These are phyloP conservation scores for Cutaneotrichosporon mucoides DNA, from an alignment of 1,284 basidiomycete species.

Conservation along the genomic window DNA sequence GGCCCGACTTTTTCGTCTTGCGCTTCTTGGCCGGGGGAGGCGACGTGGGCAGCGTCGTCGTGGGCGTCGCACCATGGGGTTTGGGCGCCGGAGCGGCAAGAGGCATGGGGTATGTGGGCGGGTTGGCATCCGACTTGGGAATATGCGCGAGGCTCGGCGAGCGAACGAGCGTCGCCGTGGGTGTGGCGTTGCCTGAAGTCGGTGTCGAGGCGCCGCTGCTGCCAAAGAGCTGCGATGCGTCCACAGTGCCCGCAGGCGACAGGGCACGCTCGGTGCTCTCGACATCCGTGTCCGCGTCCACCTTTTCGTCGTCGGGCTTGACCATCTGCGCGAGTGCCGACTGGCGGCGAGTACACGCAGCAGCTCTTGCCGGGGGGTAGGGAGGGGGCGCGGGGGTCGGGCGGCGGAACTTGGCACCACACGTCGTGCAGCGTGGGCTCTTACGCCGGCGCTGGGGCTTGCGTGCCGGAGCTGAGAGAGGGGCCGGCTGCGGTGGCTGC, in stretches of 20 bases:
- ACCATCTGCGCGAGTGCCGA: slow-evolving; percentile 8
- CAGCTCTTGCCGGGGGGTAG: slow-evolving; percentile 9
- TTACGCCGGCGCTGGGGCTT: slow-evolving; percentile 2
- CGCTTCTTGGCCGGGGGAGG: slow-evolving; percentile 27
- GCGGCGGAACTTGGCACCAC: slow-evolving; percentile 10
- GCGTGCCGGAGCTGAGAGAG: not conserved
- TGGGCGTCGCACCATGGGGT: slow-evolving; percentile 21
- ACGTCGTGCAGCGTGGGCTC: slow-evolving; percentile 7
- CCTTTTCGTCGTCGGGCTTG: slow-evolving; percentile 1
- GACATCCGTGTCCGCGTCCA: not conserved
- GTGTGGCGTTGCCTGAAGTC: not conserved
- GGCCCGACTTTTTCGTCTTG: slow-evolving; percentile 43
- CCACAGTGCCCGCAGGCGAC: slow-evolving; percentile 6
- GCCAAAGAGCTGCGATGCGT: not conserved
- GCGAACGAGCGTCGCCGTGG: not conserved
- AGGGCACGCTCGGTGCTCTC: not conserved
- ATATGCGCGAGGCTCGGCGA: not conserved
- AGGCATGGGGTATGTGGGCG: not conserved
- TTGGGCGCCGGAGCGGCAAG: slow-evolving; percentile 24
- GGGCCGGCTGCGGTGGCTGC: not conserved
- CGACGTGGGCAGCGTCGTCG: slow-evolving; percentile 3
- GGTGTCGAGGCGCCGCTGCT: not conserved
- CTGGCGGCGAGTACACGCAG: slow-evolving; percentile 16
- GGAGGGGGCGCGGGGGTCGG: slow-evolving; percentile 7
- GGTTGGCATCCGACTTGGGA: not conserved